Base-by-base conservation (phyloP, 2,329 filamentous ascomycete species). In the Chaetomium sp. region DNA sequence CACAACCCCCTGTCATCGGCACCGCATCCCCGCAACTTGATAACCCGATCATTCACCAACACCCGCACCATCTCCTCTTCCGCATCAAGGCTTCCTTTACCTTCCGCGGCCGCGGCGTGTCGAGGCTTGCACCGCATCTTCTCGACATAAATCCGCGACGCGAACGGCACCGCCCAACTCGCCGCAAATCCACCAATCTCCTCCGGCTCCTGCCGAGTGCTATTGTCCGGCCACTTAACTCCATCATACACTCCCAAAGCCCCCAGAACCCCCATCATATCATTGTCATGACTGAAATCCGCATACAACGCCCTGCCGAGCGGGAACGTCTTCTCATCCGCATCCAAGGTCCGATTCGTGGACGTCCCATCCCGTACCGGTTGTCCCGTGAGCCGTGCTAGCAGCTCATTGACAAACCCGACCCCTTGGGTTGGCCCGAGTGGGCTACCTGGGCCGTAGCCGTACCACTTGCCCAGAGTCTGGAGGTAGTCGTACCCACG, bases 241-340 rank as follows among this genome's bases (percentile, higher is more conserved):
- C 71, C 72, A 62, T 91, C 88, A 72, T 90, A 95, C 33, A 96
- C 73, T 0, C 90, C 88, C 60, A 96, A 67, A 0, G 90, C 89
- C 5, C 83, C 84, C 67, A 88, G 88, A 6, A 95, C 82, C 6
- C 80, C 79, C 35, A 81, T 82, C 84, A 96, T 90, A 67, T 87
- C 85, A 69, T 95, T 96, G 71, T 96, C 91, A 70, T 96, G 91
- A 60, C 85, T 89, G 67, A 96, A 96, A 70, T 96, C 91, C 0
- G 89, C 91, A 66, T 95, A 96, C 1, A 96, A 72, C 9, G 72
- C 73, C 44, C 74, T 71, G 59, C 79, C 77, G 0, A 95, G 73
- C 0, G 91, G 91, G 65, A 96, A 96, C 0, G 88, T 91, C 6
- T 71, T 67, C 0, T 79, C 72, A 56, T 83, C 76, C 5, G 73